These are phyloP conservation scores for Pouteria campechiana DNA, from an alignment of 179 eudicot genomes.

Conservation along the genomic window DNA sequence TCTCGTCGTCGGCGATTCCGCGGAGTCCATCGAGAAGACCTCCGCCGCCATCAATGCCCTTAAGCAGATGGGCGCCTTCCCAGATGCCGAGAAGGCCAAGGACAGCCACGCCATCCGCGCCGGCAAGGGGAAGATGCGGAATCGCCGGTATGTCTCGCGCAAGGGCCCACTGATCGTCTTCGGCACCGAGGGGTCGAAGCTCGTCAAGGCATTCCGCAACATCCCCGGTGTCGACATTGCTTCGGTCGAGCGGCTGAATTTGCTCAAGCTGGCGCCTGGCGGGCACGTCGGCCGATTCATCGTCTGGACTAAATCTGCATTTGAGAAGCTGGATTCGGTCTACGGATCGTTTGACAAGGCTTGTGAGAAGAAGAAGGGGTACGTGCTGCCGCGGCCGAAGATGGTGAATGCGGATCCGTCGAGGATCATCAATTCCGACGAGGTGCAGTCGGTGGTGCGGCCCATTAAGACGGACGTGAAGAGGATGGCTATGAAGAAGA, in stretches of 20 bases:
- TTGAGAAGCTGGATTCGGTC: constrained; percentile 70
- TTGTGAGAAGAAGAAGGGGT: constrained; percentile 60
- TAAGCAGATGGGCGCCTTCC: constrained; percentile 1
- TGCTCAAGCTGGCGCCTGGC: constrained; percentile 79
- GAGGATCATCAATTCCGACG: constrained; percentile 87
- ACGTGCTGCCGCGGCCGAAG: constrained; percentile 69
- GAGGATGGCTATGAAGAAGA: constrained; percentile 80
- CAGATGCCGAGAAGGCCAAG: constrained; percentile 10
- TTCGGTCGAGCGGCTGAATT: constrained; percentile 55
- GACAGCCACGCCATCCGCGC: constrained; percentile 24
- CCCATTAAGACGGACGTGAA: constrained; percentile 69
- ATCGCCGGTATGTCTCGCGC: constrained; percentile 20
- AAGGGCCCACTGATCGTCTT: constrained; percentile 34
- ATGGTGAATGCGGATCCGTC: constrained; percentile 79
- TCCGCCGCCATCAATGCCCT: constrained; percentile 17
- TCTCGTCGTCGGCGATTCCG: constrained; percentile 50
- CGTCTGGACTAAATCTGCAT: constrained; percentile 74
- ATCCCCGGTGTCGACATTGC: constrained; percentile 59
- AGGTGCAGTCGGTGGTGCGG: constrained; percentile 81
- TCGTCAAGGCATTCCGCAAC: no score
- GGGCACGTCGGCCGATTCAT: constrained; percentile 79
- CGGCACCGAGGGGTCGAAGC: constrained; percentile 22
- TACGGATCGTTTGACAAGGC: constrained; percentile 75
- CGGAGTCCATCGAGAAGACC: constrained; percentile 68
- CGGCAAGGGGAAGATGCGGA: constrained; percentile 46